phyloP scores from a whole-genome alignment of 2,329 filamentous ascomycete species.

The Monosporascus sp. region DNA sequence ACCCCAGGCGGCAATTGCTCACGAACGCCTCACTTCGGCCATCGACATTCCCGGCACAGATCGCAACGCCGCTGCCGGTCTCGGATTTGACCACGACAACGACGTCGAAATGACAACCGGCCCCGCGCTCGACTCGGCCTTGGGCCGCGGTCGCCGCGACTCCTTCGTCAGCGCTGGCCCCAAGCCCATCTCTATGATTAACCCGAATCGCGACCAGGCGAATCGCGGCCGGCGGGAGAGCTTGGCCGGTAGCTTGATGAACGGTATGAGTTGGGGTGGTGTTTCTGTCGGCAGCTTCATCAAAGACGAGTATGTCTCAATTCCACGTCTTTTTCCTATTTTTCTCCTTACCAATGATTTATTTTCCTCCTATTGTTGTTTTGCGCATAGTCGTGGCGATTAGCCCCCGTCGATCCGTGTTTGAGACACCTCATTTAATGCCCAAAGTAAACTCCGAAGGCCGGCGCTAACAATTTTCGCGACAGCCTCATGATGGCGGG shows the following conservation, averaged over 20 bases:
- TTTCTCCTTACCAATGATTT: constrained; percentile 5
- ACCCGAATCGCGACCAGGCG: constrained; percentile 55
- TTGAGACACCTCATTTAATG: constrained; percentile 11
- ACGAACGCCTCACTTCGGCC: constrained; percentile 8
- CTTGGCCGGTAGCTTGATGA: constrained; percentile 60
- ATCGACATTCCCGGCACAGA: constrained; percentile 1
- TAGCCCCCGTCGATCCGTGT: constrained; percentile 5
- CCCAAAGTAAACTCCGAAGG: constrained; percentile 13
- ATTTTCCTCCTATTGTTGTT: neutral
- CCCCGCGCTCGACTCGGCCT: constrained; percentile 52
- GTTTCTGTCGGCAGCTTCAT: constrained; percentile 96
- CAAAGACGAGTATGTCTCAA: constrained; percentile 81
- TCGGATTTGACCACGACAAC: constrained; percentile 26
- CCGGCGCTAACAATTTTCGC: constrained; percentile 24
- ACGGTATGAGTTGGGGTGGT: constrained; percentile 95
- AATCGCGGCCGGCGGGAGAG: constrained; percentile 56
- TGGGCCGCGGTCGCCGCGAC: constrained; percentile 56
- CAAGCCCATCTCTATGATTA: constrained; percentile 63
- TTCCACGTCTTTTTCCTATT: constrained; percentile 13
- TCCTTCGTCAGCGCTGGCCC: constrained; percentile 62
- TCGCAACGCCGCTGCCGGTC: constrained; percentile 13
- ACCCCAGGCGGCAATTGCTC: constrained; percentile 13
- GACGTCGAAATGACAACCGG: constrained; percentile 54
- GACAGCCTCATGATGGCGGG: constrained; percentile 88
- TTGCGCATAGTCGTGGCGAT: neutral